A percentile compares a stretch with the other conserved stretches of the same genome.
These are phyloP conservation scores for Suillus bovinus DNA, from an alignment of 768 basidiomycete genomes.

Conservation along the genomic window DNA sequence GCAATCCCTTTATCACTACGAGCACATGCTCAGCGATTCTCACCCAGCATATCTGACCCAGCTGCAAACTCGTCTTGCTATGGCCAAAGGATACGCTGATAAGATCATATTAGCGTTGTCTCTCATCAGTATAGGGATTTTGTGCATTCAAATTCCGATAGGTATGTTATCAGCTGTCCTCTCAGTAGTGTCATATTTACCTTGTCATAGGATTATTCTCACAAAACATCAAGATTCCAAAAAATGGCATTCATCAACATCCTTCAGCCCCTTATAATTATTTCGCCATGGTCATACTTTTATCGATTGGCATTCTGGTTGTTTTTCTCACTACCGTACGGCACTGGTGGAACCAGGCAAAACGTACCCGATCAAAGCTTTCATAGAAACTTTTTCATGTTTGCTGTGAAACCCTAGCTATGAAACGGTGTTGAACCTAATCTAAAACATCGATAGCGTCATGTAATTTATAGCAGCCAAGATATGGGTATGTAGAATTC, in stretches of 20 bases:
- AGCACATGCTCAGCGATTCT: conserved; percentile 84
- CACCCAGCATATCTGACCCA: conserved; percentile 86
- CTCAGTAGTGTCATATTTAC: not conserved
- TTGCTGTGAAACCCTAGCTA: not conserved
- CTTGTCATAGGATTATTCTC: conserved; percentile 57
- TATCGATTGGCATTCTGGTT: conserved; percentile 45
- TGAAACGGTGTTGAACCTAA: not conserved
- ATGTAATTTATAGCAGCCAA: not conserved
- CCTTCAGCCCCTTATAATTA: conserved; percentile 42
- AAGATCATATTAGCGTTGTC: conserved; percentile 67
- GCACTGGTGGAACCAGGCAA: conserved; percentile 64
- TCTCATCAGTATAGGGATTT: conserved; percentile 62
- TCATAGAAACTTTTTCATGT: not conserved
- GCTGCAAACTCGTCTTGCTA: conserved; percentile 60
- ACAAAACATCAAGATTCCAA: conserved; percentile 64
- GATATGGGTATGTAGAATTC: not conserved
- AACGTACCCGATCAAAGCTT: conserved; percentile 34
- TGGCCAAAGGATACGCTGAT: conserved; percentile 63
- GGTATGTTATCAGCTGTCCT: conserved; percentile 40
- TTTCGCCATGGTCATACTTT: conserved; percentile 56
- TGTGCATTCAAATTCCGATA: conserved; percentile 61
- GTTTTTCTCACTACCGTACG: conserved; percentile 50
- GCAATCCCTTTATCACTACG: conserved; percentile 81
- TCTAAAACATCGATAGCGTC: not conserved
- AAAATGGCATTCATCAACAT: conserved; percentile 44